Evolutionary conservation across 1,139 yeast genomes (phyloP).

Genomic region (Scheffersomyces stambukii): DNA sequence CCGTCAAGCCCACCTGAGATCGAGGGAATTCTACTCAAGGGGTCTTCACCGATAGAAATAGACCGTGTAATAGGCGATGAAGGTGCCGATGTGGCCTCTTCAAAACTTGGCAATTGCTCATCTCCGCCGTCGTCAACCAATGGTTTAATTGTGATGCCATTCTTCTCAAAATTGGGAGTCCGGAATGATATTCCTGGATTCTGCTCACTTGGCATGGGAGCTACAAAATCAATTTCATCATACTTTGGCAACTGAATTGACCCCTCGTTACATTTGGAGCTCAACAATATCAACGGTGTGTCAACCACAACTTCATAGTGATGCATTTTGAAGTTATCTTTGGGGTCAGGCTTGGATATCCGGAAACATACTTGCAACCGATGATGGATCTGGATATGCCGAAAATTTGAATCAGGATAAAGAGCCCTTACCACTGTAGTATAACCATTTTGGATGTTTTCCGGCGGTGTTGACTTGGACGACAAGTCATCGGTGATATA

Average conservation of each 20-base stretch:
- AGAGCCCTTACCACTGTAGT: constrained; percentile 35
- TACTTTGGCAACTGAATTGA: constrained; percentile 72
- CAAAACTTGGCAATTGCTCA: constrained; percentile 52
- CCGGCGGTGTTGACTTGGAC: constrained; percentile 16
- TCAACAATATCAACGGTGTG: constrained; percentile 71
- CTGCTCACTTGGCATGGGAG: constrained; percentile 1
- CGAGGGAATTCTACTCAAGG: constrained; percentile 32
- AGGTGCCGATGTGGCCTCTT: constrained; percentile 44
- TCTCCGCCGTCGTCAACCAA: constrained; percentile 14
- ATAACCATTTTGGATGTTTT: constrained; percentile 34
- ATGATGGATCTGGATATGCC: constrained; percentile 69
- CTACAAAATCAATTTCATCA: constrained; percentile 20
- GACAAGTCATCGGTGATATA: constrained; percentile 14
- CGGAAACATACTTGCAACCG: constrained; percentile 75
- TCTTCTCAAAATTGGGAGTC: constrained; percentile 31
- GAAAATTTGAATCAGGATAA: constrained; percentile 69
- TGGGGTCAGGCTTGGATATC: constrained; percentile 63
- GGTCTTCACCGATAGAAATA: constrained; percentile 32
- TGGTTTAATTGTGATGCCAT: constrained; percentile 38
- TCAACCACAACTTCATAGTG: constrained; percentile 89
- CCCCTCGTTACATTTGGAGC: constrained; percentile 66
- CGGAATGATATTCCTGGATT: constrained; percentile 20
- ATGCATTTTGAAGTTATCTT: constrained; percentile 56
- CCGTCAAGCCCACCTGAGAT: constrained; percentile 13
- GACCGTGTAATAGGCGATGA: constrained; percentile 29